A percentile compares a stretch with the other conserved stretches of the same genome.
Conservation (phyloP, 164 flowering plant species). For the Vitis labrusca region DNA sequence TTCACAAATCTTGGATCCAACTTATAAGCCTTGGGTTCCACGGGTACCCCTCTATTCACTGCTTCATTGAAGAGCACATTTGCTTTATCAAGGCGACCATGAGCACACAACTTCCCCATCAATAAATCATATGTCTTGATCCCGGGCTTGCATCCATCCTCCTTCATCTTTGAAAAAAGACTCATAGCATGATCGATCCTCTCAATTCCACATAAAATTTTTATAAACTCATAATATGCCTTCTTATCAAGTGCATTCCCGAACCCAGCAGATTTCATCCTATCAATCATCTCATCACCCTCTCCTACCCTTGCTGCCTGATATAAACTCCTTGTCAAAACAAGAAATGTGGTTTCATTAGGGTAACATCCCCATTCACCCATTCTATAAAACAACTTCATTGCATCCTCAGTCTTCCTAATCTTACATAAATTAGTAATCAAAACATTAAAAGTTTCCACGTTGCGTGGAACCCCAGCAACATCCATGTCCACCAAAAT, state of each 20-base stretch:
- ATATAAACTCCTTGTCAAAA: slow-evolving; percentile 72
- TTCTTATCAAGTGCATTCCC: slow-evolving; percentile 59
- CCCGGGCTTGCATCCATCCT: slow-evolving; percentile 76
- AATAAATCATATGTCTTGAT: slow-evolving; percentile 73
- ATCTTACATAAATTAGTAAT: slow-evolving; percentile 77
- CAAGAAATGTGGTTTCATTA: slow-evolving; percentile 55
- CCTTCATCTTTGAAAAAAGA: slow-evolving; percentile 81
- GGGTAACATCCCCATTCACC: slow-evolving; percentile 91
- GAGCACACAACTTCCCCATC: slow-evolving; percentile 70
- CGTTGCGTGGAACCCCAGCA: slow-evolving; percentile 79
- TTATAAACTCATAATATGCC: slow-evolving; percentile 70
- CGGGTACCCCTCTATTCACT: slow-evolving; percentile 42
- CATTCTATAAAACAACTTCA: slow-evolving; percentile 73
- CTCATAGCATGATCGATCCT: slow-evolving; percentile 88
- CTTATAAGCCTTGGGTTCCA: slow-evolving; percentile 55
- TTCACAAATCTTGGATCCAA: slow-evolving; percentile 65
- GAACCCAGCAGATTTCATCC: slow-evolving; percentile 83
- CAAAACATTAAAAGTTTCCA: slow-evolving; percentile 84
- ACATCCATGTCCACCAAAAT: slow-evolving; percentile 80
- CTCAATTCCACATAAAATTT: slow-evolving; percentile 90
- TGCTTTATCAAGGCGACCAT: slow-evolving; percentile 63
- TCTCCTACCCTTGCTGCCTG: slow-evolving; percentile 95
- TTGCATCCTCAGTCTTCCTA: slow-evolving; percentile 72
- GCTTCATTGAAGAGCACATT: slow-evolving; percentile 77
- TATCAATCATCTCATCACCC: slow-evolving; percentile 95